phyloP scores from a whole-genome alignment of 169 alveolate genomes.

The Condylostoma magnum region DNA sequence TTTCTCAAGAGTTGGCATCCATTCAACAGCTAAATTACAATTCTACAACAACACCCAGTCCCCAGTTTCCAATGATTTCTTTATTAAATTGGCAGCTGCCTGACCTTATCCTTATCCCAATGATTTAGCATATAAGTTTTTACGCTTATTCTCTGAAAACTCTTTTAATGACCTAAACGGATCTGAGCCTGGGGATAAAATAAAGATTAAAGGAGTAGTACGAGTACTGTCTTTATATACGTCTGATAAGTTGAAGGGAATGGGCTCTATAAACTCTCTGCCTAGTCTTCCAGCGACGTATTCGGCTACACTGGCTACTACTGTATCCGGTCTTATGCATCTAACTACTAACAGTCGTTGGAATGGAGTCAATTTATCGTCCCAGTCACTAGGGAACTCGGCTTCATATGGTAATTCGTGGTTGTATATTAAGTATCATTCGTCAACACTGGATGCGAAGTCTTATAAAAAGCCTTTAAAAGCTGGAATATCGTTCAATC shows the following conservation, averaged over 20 bases:
- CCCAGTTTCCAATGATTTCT: conserved; percentile 68
- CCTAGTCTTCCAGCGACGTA: conserved; percentile 77
- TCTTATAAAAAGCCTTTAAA: conserved; percentile 74
- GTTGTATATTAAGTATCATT: conserved; percentile 75
- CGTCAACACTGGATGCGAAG: conserved; percentile 54
- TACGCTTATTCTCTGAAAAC: conserved; percentile 65
- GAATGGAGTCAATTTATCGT: conserved; percentile 60
- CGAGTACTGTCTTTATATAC: conserved; percentile 74
- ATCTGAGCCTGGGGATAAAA: conserved; percentile 90
- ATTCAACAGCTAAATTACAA: conserved; percentile 78
- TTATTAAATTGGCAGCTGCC: conserved; percentile 73
- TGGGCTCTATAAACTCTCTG: conserved; percentile 69
- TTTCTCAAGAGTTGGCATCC: conserved; percentile 84
- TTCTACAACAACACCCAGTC: conserved; percentile 86
- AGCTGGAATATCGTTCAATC: conserved; percentile 58
- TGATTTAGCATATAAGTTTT: conserved; percentile 65
- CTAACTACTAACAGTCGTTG: conserved; percentile 67
- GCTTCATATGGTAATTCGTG: conserved; percentile 71
- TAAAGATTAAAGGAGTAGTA: conserved; percentile 78
- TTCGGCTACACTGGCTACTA: conserved; percentile 62
- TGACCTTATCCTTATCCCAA: conserved; percentile 84
- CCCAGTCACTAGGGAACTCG: conserved; percentile 75
- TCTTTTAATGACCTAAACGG: conserved; percentile 77
- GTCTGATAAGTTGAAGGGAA: conserved; percentile 74
- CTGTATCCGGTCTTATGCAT: conserved; percentile 81